A percentile compares a stretch with the other conserved stretches of the same genome.
phyloP scores from a whole-genome alignment of 768 basidiomycete species.

The Collybia nuda region DNA sequence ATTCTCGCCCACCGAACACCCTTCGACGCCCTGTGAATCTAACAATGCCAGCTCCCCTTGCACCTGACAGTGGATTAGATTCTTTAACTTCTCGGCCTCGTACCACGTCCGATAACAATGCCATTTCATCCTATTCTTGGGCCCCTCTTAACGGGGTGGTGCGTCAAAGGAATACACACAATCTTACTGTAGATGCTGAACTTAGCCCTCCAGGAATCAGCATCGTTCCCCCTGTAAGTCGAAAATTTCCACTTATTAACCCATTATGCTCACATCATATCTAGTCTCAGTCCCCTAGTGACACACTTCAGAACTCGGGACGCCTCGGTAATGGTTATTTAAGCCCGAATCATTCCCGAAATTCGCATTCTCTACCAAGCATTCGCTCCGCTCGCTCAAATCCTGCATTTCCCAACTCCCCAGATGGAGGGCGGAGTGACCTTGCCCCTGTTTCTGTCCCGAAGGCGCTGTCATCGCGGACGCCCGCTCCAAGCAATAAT shows the following conservation, averaged over 20 bases:
- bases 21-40: constrained; percentile 14
- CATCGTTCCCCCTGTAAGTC: constrained; percentile 19
- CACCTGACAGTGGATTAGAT: background rate
- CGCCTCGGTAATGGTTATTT: constrained; percentile 9
- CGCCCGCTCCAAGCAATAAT: background rate
- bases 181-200: constrained; percentile 1
- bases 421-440: background rate
- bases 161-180: background rate
- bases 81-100: background rate
- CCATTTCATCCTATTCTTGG: background rate
- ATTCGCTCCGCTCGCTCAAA: constrained; percentile 6
- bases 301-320: constrained; percentile 7
- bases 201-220: constrained; percentile 15
- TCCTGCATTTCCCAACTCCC: background rate
- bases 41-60: constrained; percentile 18
- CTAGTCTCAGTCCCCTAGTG: constrained; percentile 19
- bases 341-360: constrained; percentile 6
- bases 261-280: background rate
- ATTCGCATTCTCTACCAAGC: constrained; percentile 3
- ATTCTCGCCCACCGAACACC: constrained; percentile 1
- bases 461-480: background rate
- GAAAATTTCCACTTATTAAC: background rate
- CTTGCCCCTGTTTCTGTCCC: background rate
- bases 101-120: background rate
- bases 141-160: no score